Evolutionary conservation across 495 filamentous ascomycete species (phyloP).

Genomic region (Penicillium soppii): DNA sequence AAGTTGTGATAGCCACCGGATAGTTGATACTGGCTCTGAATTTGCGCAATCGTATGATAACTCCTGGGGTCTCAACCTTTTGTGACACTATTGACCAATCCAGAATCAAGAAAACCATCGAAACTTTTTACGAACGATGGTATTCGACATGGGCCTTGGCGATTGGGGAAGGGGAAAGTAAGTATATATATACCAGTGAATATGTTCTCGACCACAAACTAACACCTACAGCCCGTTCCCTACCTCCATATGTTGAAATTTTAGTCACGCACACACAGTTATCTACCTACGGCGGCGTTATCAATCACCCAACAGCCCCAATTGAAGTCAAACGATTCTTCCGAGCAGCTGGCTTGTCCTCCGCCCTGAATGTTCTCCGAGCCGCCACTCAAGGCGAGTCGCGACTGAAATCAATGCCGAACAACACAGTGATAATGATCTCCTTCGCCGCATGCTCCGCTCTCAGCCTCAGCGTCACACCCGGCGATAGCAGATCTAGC

Average conservation of each 20-base stretch:
- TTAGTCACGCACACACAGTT: constrained; percentile 69
- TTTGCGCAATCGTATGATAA: constrained; percentile 54
- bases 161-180: constrained; percentile 57
- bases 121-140: constrained; percentile 63
- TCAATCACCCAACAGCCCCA: constrained; percentile 72
- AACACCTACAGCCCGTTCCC: constrained; percentile 46
- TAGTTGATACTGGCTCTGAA: constrained; percentile 48
- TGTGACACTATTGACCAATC: neutral
- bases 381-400: constrained; percentile 70
- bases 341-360: constrained; percentile 64
- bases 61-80: neutral
- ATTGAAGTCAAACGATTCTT: constrained; percentile 70
- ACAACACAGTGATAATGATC: constrained; percentile 76
- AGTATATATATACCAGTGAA: no score
- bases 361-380: constrained; percentile 70
- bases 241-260: constrained; percentile 74
- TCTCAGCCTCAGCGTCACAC: constrained; percentile 59
- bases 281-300: constrained; percentile 71
- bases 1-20: constrained; percentile 60
- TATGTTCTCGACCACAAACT: neutral
- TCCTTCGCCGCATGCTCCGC: constrained; percentile 73
- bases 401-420: constrained; percentile 71
- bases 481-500: constrained; percentile 51
- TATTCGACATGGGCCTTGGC: constrained; percentile 58
- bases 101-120: constrained; percentile 60